Evolutionary conservation across 495 filamentous ascomycete genomes (phyloP).

Genomic region (Penicillium macrosclerotiorum): DNA sequence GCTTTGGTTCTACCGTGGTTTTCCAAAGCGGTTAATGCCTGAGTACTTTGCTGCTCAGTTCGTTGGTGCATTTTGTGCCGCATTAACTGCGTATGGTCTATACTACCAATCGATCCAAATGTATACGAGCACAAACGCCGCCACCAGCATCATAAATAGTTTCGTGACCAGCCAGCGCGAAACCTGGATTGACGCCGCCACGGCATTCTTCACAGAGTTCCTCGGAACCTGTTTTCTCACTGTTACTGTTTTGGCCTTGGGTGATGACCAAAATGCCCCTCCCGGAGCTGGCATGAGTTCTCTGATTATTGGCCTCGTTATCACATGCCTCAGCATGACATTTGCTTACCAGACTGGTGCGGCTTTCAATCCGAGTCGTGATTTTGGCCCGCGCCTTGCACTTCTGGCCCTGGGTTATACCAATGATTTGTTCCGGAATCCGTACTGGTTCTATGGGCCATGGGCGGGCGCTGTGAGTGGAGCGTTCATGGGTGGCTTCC

Average conservation of each 20-base stretch:
- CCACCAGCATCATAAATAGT: slow-evolving; percentile 38
- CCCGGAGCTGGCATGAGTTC: slow-evolving; percentile 54
- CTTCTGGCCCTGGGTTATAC: slow-evolving; percentile 44
- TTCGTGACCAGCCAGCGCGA: slow-evolving; percentile 41
- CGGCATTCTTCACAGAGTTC: slow-evolving; percentile 54
- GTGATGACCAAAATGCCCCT: slow-evolving; percentile 55
- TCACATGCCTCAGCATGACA: slow-evolving; percentile 41
- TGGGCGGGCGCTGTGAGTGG: slow-evolving; percentile 47
- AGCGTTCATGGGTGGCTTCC: slow-evolving; percentile 40
- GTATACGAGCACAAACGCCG: slow-evolving; percentile 29
- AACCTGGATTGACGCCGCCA: slow-evolving; percentile 39
- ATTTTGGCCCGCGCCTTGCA: slow-evolving; percentile 49
- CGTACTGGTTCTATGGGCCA: slow-evolving; percentile 54
- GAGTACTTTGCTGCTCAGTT: slow-evolving; percentile 53
- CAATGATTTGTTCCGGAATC: slow-evolving; percentile 35
- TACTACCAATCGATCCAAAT: slow-evolving; percentile 48
- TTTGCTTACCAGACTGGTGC: slow-evolving; percentile 50
- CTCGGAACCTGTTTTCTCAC: slow-evolving; percentile 45
- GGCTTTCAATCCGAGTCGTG: slow-evolving; percentile 49
- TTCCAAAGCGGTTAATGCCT: slow-evolving; percentile 43
- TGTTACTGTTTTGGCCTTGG: slow-evolving; percentile 49
- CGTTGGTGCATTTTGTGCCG: slow-evolving; percentile 43
- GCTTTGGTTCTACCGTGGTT: slow-evolving; percentile 52
- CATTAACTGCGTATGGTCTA: slow-evolving; percentile 43
- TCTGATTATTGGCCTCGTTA: slow-evolving; percentile 45